Base-by-base conservation (phyloP, 495 filamentous ascomycete genomes). In the Viridothelium virens region DNA sequence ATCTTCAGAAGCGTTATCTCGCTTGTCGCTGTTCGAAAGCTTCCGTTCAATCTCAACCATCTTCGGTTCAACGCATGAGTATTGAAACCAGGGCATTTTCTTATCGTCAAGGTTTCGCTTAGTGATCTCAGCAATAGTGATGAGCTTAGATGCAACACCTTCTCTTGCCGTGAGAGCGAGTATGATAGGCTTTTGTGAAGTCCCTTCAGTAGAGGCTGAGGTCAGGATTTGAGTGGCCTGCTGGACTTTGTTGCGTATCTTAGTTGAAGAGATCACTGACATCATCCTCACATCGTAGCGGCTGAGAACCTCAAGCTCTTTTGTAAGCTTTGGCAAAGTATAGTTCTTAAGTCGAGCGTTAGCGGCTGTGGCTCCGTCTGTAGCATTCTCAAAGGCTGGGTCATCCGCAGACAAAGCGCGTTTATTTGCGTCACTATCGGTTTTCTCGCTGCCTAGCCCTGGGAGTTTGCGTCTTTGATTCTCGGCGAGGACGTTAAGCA, bases 51-150 rank as follows among this genome's bases (percentile, higher is more conserved):
- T 71, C 56, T 77, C 72, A 36, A 74, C 63, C 63, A 77, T 69
- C 62, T 76, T 75, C 37, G 86, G 68, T 4, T 77, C 53, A 44
- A 77, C 38, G 38, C 66, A 68, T 9, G 64, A 72, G 66, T 90
- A 90, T 72, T 90, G 85, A 69, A 77, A 89, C 82, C 83, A 87
- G 65, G 77, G 77, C 50, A 78, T 77, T 1, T 79, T 78, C 50
- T 73, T 72, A 62, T 82, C 77, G n/a, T 66, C 75, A 53, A 90
- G 77, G 37, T 84, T 79, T 31, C 85, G 77, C 69, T 87, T 87
- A 12, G 83, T 78, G 16, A 90, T 84, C 74, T 90, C 88, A 38
- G 81, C 79, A 33, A 90, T 79, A 14, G 82, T 85, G 66, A 89
- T 81, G 63, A 87, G 77, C 72, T 91, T 91, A 68, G 77, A 74